A percentile compares a stretch with the other conserved stretches of the same genome.
phyloP scores from a whole-genome alignment of 2,329 filamentous ascomycete species.

The Trichoderma sp. region DNA sequence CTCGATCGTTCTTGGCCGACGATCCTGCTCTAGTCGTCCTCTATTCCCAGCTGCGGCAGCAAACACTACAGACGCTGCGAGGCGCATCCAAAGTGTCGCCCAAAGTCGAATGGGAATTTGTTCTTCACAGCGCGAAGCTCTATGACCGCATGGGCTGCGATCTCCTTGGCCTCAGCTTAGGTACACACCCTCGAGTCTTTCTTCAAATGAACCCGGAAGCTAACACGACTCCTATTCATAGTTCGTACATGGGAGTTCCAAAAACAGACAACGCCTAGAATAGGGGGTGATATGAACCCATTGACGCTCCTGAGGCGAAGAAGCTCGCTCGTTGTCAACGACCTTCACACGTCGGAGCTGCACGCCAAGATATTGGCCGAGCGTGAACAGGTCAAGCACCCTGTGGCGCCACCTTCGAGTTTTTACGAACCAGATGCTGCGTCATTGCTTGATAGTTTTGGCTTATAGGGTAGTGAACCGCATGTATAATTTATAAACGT shows the following conservation, averaged over 20 bases:
- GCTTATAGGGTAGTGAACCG: constrained; percentile 59
- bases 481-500: background rate
- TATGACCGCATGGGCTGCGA: constrained; percentile 95
- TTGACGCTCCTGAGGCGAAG: constrained; percentile 68
- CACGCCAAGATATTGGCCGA: constrained; percentile 16
- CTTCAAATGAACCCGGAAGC: background rate
- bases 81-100: constrained; percentile 82
- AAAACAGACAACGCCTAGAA: constrained; percentile 42
- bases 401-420: constrained; percentile 67
- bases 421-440: constrained; percentile 93
- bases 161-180: constrained; percentile 80
- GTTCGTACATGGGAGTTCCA: constrained; percentile 84
- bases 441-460: constrained; percentile 89
- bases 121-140: constrained; percentile 79
- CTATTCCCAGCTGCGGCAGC: constrained; percentile 81
- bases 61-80: constrained; percentile 77
- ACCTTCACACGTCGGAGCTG: constrained; percentile 53
- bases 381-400: constrained; percentile 42
- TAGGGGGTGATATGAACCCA: constrained; percentile 60
- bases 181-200: constrained; percentile 46
- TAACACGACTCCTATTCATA: constrained; percentile 31
- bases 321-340: constrained; percentile 78
- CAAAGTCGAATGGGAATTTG: constrained; percentile 82
- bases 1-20: constrained; percentile 81
- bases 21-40: constrained; percentile 87